Evolutionary conservation across 164 flowering plant species (phyloP).

Genomic region (Tetrastigma voinierianum): DNA sequence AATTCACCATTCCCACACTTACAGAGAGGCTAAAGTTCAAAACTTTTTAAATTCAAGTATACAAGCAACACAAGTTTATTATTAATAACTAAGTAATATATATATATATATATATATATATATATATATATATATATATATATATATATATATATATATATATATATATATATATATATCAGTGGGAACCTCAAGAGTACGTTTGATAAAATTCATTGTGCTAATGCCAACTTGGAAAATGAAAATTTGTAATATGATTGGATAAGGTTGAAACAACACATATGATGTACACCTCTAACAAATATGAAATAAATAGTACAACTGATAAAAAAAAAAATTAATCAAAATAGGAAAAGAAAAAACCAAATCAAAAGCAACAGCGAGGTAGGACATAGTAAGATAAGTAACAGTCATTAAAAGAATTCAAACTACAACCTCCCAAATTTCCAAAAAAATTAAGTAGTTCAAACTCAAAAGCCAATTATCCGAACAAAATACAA

Average conservation of each 20-base stretch:
- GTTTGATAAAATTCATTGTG: too few relatives aligned
- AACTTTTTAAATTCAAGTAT: neutral
- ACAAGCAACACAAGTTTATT: neutral
- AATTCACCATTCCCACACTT: neutral
- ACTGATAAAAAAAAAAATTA: slow-evolving; percentile 3
- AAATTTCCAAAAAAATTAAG: slow-evolving; percentile 5
- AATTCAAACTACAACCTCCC: slow-evolving; percentile 4
- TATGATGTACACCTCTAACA: neutral
- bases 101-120: too few relatives aligned
- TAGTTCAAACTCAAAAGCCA: neutral
- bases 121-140: too few relatives aligned
- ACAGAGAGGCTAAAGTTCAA: neutral
- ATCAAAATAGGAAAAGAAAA: too few relatives aligned
- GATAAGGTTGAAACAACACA: neutral
- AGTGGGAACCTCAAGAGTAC: too few relatives aligned
- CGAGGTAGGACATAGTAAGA: neutral
- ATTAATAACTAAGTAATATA: neutral
- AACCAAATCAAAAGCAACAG: neutral
- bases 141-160: too few relatives aligned
- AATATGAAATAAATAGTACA: neutral
- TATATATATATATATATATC: too few relatives aligned
- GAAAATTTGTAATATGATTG: neutral
- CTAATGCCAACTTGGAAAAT: slow-evolving; percentile 1
- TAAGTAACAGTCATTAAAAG: neutral
- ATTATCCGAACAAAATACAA: neutral